Conservation (phyloP, 2,329 filamentous ascomycete genomes). For the Trichoderma breve region DNA sequence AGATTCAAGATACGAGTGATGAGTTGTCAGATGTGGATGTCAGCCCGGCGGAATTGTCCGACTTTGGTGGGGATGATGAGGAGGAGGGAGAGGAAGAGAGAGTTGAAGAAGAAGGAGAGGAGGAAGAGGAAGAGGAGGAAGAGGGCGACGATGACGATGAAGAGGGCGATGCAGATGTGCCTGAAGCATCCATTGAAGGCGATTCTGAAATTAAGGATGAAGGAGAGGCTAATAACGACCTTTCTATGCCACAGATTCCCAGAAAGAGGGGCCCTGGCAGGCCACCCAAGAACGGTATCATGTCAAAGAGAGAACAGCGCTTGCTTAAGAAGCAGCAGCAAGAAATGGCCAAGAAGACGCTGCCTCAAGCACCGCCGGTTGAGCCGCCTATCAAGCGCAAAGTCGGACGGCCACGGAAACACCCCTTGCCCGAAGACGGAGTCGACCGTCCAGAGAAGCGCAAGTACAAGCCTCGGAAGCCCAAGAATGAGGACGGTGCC, state of each 20-base stretch:
- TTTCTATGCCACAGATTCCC: slow-evolving; percentile 45
- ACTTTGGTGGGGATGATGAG: slow-evolving; percentile 34
- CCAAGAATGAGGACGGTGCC: slow-evolving; percentile 51
- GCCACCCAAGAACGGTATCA: slow-evolving; percentile 78
- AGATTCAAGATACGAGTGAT: slow-evolving; percentile 56
- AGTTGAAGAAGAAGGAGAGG: slow-evolving; percentile 29
- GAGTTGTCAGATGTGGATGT: slow-evolving; percentile 46
- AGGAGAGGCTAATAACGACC: slow-evolving; percentile 33
- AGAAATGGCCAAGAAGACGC: slow-evolving; percentile 50
- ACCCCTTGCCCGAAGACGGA: slow-evolving; percentile 57
- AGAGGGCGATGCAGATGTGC: slow-evolving; percentile 28
- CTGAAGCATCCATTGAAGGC: slow-evolving; percentile 23
- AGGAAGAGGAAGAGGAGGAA: slow-evolving; percentile 31
- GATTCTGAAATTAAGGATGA: slow-evolving; percentile 32
- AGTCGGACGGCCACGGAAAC: slow-evolving; percentile 63
- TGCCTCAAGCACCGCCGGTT: slow-evolving; percentile 45
- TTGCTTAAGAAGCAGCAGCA: slow-evolving; percentile 57
- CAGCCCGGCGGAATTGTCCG: slow-evolving; percentile 42
- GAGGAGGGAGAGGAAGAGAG: slow-evolving; percentile 30
- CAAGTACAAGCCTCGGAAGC: slow-evolving; percentile 63
- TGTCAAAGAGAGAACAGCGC: slow-evolving; percentile 74
- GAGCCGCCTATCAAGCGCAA: slow-evolving; percentile 60
- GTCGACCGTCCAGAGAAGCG: slow-evolving; percentile 59
- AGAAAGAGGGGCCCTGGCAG: slow-evolving; percentile 76
- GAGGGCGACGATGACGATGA: slow-evolving; percentile 30